Percentiles rank a stretch among this genome's conserved stretches.
Evolutionary conservation across 139 green algal species (phyloP).

Genomic region (Raphidocelis subcapitata): DNA sequence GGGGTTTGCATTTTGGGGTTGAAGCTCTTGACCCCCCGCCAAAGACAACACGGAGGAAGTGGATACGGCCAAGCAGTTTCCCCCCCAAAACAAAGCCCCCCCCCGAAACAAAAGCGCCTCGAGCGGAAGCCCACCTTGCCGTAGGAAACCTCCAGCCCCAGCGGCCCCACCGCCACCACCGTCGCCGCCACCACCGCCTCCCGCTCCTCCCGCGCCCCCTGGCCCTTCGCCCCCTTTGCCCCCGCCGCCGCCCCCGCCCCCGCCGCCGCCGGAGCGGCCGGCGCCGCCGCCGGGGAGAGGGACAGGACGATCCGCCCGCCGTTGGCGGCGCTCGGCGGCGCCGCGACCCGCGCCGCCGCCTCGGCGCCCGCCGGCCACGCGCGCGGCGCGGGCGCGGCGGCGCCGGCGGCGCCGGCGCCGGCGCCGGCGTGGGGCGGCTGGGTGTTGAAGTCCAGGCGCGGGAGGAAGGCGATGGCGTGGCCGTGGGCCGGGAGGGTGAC

Average conservation of each 20-base stretch:
- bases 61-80: too few relatives aligned
- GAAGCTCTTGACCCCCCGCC: too few relatives aligned
- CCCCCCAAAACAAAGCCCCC: too few relatives aligned
- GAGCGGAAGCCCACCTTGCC: constrained; percentile 26
- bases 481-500: constrained; percentile 48
- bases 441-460: constrained; percentile 71
- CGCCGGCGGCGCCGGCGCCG: not conserved
- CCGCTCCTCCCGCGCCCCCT: not conserved
- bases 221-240: not conserved
- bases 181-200: not conserved
- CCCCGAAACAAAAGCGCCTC: too few relatives aligned
- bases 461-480: constrained; percentile 60
- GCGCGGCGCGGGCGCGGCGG: not conserved
- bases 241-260: not conserved
- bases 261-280: too few relatives aligned
- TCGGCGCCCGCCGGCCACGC: too few relatives aligned
- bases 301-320: constrained; percentile 15
- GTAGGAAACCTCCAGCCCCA: constrained; percentile 13
- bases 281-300: not conserved
- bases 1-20: too few relatives aligned
- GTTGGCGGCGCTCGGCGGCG: not conserved
- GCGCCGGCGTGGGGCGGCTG: not conserved
- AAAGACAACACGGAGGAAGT: too few relatives aligned
- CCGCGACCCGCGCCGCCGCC: constrained; percentile 1
- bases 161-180: constrained; percentile 3